Evolutionary conservation across 2,329 filamentous ascomycete genomes (phyloP).

Genomic region (Pleoardoris graminearum): DNA sequence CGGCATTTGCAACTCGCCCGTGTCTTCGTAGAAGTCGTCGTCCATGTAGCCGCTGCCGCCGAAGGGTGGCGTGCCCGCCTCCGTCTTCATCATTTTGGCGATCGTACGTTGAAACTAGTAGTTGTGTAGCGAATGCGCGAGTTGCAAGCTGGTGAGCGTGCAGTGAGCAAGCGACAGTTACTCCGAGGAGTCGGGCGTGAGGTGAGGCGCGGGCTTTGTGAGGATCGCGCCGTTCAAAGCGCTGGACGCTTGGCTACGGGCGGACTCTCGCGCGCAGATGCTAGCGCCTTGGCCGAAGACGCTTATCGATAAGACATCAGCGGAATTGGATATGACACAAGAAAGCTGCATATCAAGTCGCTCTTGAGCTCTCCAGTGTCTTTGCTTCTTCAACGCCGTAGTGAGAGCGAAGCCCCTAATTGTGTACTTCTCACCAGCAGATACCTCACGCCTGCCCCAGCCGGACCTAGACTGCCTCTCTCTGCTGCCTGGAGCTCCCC

Average conservation of each 20-base stretch:
- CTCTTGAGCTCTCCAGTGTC: no score
- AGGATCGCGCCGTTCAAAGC: neutral
- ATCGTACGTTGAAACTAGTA: slow-evolving; percentile 29
- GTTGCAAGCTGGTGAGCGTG: slow-evolving; percentile 11
- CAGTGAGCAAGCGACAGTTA: neutral
- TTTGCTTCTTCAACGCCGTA: no score
- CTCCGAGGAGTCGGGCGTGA: neutral
- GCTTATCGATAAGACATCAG: neutral
- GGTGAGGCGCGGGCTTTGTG: neutral
- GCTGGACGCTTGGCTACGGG: neutral
- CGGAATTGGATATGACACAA: no score
- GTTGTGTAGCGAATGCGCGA: slow-evolving; percentile 47
- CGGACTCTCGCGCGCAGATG: neutral
- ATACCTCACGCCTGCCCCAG: neutral
- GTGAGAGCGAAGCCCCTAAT: neutral
- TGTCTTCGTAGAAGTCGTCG: slow-evolving; percentile 50
- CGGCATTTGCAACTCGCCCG: slow-evolving; percentile 47
- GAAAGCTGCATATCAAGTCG: no score
- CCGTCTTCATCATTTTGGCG: slow-evolving; percentile 42
- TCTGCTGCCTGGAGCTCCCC: slow-evolving; percentile 20
- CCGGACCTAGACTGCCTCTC: neutral
- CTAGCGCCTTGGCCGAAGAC: neutral
- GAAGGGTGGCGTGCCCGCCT: slow-evolving; percentile 31
- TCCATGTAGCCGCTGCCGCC: slow-evolving; percentile 42
- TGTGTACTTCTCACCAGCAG: neutral